Percentiles rank a stretch among this genome's conserved stretches.
phyloP scores from a whole-genome alignment of 2,329 filamentous ascomycete genomes.

The Aspergillus glaucus region DNA sequence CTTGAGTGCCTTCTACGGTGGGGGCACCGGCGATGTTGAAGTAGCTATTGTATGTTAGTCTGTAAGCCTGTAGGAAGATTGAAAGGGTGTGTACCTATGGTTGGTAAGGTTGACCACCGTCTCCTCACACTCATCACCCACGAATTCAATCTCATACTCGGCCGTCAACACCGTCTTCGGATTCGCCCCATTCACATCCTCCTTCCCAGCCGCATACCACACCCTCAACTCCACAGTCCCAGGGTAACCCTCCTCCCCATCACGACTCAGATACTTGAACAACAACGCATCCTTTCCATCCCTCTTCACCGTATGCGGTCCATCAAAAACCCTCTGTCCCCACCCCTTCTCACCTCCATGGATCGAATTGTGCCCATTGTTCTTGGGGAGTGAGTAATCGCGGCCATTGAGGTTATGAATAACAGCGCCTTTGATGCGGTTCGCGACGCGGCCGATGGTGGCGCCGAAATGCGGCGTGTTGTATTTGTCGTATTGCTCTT shows the following conservation, averaged over 20 bases:
- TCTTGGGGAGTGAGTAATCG: conserved; percentile 63
- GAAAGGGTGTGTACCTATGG: conserved; percentile 59
- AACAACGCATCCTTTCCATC: conserved; percentile 60
- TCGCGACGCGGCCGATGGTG: conserved; percentile 79
- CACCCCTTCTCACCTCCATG: conserved; percentile 71
- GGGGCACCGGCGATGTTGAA: conserved; percentile 59
- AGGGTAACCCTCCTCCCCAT: conserved; percentile 86
- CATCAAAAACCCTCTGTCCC: conserved; percentile 29
- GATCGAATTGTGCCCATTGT: conserved; percentile 70
- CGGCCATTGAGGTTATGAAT: conserved; percentile 67
- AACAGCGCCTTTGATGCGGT: conserved; percentile 68
- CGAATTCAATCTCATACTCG: conserved; percentile 82
- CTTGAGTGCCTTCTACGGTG: conserved; percentile 58
- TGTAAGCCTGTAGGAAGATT: too few relatives aligned
- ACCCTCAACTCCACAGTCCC: conserved; percentile 73
- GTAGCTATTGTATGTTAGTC: conserved; percentile 40
- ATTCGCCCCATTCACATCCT: conserved; percentile 52
- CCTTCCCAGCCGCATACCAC: conserved; percentile 69
- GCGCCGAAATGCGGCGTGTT: conserved; percentile 82
- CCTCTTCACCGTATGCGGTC: conserved; percentile 51
- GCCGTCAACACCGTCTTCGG: conserved; percentile 69
- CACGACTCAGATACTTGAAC: conserved; percentile 61
- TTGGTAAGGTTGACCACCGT: conserved; percentile 92
- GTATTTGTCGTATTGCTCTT: conserved; percentile 67
- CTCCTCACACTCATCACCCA: conserved; percentile 71